These are phyloP conservation scores for Solidago caesia DNA, from an alignment of 129 eudicot genomes.

Conservation along the genomic window DNA sequence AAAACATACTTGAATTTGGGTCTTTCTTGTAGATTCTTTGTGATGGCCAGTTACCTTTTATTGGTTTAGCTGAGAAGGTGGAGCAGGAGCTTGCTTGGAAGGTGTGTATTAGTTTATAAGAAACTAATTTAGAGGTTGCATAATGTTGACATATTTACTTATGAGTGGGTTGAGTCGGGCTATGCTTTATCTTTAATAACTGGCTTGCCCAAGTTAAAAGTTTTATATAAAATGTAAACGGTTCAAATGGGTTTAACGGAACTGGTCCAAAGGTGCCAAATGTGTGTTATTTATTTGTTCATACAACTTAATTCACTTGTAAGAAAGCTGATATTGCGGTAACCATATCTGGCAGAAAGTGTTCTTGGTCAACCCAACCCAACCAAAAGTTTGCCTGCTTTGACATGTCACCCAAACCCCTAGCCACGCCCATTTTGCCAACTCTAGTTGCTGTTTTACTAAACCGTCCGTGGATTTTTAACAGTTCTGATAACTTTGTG, in stretches of 20 bases:
- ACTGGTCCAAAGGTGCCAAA: not conserved
- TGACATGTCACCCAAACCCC: not conserved
- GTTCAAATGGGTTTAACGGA: not conserved
- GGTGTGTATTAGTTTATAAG: constrained; percentile 41
- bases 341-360: not conserved
- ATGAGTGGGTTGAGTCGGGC: not conserved
- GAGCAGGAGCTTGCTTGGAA: constrained; percentile 97
- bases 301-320: no score
- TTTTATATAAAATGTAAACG: not conserved
- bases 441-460: not conserved
- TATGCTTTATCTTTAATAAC: not conserved
- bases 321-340: not conserved
- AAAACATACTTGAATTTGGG: constrained; percentile 8
- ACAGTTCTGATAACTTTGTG: constrained; percentile 13
- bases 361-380: not conserved
- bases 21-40: constrained; percentile 68
- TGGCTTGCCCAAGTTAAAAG: not conserved
- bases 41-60: constrained; percentile 83
- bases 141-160: not conserved
- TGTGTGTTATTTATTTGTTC: not conserved
- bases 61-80: constrained; percentile 81
- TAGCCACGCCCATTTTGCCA: not conserved
- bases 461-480: not conserved
- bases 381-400: not conserved
- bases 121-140: not conserved